Conservation (phyloP, 148 eudicot genomes). For the Cornus florida region DNA sequence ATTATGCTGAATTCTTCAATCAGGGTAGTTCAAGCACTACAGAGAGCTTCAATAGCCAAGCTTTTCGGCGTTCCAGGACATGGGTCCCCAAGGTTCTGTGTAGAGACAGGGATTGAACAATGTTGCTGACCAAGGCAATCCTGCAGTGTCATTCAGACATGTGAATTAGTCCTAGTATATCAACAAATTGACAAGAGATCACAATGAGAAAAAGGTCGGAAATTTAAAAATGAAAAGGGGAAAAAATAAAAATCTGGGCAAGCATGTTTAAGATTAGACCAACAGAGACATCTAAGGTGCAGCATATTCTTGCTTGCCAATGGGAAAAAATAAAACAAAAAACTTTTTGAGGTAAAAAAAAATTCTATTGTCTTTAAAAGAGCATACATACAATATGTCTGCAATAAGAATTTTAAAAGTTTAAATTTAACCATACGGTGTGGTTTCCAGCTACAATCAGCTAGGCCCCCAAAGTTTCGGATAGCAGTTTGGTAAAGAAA, state of each 20-base stretch:
- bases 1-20: background rate
- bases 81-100: slow-evolving; percentile 44
- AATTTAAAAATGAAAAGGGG: background rate
- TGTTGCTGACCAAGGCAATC: slow-evolving; percentile 42
- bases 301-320: background rate
- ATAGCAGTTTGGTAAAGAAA: background rate
- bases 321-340: background rate
- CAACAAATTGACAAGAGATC: background rate
- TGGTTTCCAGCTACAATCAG: background rate
- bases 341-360: background rate
- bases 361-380: background rate
- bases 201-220: background rate
- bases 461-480: background rate
- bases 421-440: no score
- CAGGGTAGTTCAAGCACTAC: slow-evolving; percentile 20
- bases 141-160: slow-evolving; percentile 26
- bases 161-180: slow-evolving; percentile 2
- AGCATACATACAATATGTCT: background rate
- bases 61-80: slow-evolving; percentile 47
- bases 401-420: background rate
- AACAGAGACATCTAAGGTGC: background rate
- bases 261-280: background rate
- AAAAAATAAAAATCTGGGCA: background rate
- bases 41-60: slow-evolving; percentile 56
- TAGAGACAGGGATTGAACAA: slow-evolving; percentile 43